phyloP scores from a whole-genome alignment of 1,284 basidiomycete species.

The Vanrija sp. region DNA sequence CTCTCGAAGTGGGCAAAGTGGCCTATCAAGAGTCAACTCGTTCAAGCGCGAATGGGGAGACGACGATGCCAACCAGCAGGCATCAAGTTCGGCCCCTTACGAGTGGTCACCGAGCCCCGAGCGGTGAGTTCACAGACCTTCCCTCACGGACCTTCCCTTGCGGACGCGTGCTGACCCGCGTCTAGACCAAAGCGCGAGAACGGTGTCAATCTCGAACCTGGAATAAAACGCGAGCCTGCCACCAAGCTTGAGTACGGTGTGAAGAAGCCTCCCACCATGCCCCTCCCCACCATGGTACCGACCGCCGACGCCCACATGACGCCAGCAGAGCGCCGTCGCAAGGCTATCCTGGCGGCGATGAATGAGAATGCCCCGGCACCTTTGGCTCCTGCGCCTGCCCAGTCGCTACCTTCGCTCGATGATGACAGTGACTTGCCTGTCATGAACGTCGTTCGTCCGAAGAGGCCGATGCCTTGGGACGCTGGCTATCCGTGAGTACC shows the following conservation, averaged over 20 bases:
- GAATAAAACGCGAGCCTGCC: neutral
- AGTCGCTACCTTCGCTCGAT: neutral
- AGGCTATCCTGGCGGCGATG: conserved; percentile 43
- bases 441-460: conserved; percentile 2
- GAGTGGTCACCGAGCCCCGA: conserved; percentile 29
- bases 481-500: conserved; percentile 27
- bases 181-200: neutral
- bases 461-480: conserved; percentile 41
- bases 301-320: conserved; percentile 14
- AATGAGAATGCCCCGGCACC: conserved; percentile 10
- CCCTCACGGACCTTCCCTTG: no score
- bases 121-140: conserved; percentile 11
- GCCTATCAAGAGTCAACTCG: conserved; percentile 35
- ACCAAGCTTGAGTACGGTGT: neutral
- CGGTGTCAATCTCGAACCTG: conserved; percentile 2
- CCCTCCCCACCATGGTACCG: no score
- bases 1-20: neutral
- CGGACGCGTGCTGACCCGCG: neutral
- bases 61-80: conserved; percentile 14
- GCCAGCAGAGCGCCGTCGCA: conserved; percentile 33
- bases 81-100: conserved; percentile 11
- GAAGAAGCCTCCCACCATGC: no score
- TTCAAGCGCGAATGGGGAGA: conserved; percentile 42
- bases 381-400: neutral
- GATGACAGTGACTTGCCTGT: neutral